Evolutionary conservation across 2,329 filamentous ascomycete species (phyloP), one percentile per base, ranked within the genome.

Genomic region (Xylariaceae sp.): DNA sequence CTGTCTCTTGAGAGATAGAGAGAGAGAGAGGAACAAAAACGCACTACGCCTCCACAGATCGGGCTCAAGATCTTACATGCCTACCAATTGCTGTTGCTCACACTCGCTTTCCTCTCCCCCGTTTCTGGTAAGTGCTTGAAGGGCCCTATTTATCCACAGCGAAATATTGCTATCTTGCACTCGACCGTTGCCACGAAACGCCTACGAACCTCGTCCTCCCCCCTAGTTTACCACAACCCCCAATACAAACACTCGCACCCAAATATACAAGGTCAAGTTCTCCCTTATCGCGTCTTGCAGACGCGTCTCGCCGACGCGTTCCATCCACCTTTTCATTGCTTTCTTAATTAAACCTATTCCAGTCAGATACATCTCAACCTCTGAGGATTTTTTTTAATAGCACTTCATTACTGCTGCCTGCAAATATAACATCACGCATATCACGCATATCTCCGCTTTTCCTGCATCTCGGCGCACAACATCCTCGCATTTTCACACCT

Each of bases 31-130:
- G 50, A 45, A 21, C 9, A 56, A 43, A 58, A 58, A 59, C 49
- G 48, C 54, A 57, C 41, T 42, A 50, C 47, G 61, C 63, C 55
- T 62, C 59, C 57, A 53, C 30, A 60, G 60, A 66, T 64, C 61
- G 57, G 59, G 54, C 61, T 57, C 50, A 62, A 59, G 62, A 64
- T 65, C 65, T 69, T 74, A 65, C 75, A 76, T 75, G 70, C 59
- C 67, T 76, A 75, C 64, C 61, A 50, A n/a, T 51, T 53, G 51
- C 50, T 57, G 68, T 71, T 63, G 64, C 61, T 66, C 43, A 45
- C 50, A 46, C 55, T 48, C 50, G 52, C 45, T 43, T 60, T 48
- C 42, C 26, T 30, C 47, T 50, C 27, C 16, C 18, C 24, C 26
- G 48, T 42, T 62, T 64, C 64, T 67, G 67, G 64, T 64, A 60